Evolutionary conservation across 2,329 filamentous ascomycete genomes (phyloP), one percentile per base, ranked within the genome.

Genomic region (Meredithiella fracta): DNA sequence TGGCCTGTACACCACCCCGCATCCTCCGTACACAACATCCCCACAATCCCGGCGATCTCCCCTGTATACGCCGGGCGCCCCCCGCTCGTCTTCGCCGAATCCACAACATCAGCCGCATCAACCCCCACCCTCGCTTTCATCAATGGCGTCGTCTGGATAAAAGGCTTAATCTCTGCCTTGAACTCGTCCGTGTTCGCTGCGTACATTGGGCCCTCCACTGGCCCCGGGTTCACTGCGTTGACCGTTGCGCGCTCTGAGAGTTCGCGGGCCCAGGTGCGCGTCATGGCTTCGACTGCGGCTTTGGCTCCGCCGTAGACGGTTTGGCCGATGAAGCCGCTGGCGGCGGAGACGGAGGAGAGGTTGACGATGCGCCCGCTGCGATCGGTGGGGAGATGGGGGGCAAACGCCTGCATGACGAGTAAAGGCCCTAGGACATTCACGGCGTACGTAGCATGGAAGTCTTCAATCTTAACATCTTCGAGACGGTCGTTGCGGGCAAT

Each of bases 401-500:
- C 69, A 0, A 79, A 78, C 3, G 85, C 85, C 68, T 94, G 83
- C 25, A 86, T 78, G 14, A 94, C 73, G 1, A 94, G 75, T 22
- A 94, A 69, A 1, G 88, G 88, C 0, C 85, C 88, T 8, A 87
- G 77, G 22, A 94, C 88, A 64, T 94, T 94, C 69, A 92, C 76
- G 56, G 78, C 77, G 71, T 87, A 94, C 57, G 84, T 80, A 62
- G 75, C 71, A 47, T 80, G 74, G 69, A 90, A 94, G 63, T 89
- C 77, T 11, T 74, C 73, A 4, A 73, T 65, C 3, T 75, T 77
- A 60, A 87, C 77, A 26, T 85, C 77, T 53, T 78, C 75, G 23
- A 85, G 69, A 25, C 71, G 66, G 62, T 82, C 77, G 69, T 92
- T 91, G 40, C 77, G 70, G 31, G 78, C 72, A 5, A 82, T 71